A percentile compares a stretch with the other conserved stretches of the same genome.
phyloP scores from a whole-genome alignment of 1,284 basidiomycete genomes.

The Cutaneotrichosporon curvatum region DNA sequence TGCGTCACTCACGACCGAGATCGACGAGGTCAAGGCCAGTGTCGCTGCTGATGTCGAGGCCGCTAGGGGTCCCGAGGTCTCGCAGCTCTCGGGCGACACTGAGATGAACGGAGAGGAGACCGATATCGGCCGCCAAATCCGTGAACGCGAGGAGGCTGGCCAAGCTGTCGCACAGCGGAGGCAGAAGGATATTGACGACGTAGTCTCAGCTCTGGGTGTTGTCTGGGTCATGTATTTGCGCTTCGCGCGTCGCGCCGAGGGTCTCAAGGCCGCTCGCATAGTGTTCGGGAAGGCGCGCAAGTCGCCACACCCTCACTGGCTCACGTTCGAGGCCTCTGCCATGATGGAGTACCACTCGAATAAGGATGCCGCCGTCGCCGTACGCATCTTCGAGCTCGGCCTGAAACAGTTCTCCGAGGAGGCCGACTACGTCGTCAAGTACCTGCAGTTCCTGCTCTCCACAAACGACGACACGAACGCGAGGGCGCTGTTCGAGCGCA shows the following conservation, averaged over 20 bases:
- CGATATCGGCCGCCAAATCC: slow-evolving; percentile 52
- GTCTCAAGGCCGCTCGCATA: slow-evolving; percentile 66
- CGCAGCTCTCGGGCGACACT: slow-evolving; percentile 17
- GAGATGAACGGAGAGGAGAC: slow-evolving; percentile 37
- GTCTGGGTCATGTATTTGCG: slow-evolving; percentile 84
- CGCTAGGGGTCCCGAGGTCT: slow-evolving; percentile 44
- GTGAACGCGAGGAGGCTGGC: slow-evolving; percentile 57
- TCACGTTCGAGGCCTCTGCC: slow-evolving; percentile 87
- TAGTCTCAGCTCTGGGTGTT: slow-evolving; percentile 49
- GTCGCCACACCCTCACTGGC: slow-evolving; percentile 81
- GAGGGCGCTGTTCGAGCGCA: slow-evolving; percentile 85
- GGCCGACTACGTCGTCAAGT: slow-evolving; percentile 76
- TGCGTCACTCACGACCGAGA: slow-evolving; percentile 58
- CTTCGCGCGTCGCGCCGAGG: slow-evolving; percentile 77
- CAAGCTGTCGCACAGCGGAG: slow-evolving; percentile 45
- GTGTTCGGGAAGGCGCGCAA: slow-evolving; percentile 80
- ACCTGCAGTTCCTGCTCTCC: slow-evolving; percentile 86
- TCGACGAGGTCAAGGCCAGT: slow-evolving; percentile 60
- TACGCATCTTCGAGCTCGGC: slow-evolving; percentile 91
- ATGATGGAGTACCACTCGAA: slow-evolving; percentile 94
- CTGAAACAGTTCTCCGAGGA: slow-evolving; percentile 77
- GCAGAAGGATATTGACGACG: slow-evolving; percentile 49
- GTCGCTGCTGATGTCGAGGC: slow-evolving; percentile 49
- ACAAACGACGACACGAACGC: slow-evolving; percentile 97
- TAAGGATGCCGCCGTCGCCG: slow-evolving; percentile 75